A percentile compares a stretch with the other conserved stretches of the same genome.
These are phyloP conservation scores for Phlebiopsis flavidoalba DNA, from an alignment of 768 basidiomycete species.

Conservation along the genomic window DNA sequence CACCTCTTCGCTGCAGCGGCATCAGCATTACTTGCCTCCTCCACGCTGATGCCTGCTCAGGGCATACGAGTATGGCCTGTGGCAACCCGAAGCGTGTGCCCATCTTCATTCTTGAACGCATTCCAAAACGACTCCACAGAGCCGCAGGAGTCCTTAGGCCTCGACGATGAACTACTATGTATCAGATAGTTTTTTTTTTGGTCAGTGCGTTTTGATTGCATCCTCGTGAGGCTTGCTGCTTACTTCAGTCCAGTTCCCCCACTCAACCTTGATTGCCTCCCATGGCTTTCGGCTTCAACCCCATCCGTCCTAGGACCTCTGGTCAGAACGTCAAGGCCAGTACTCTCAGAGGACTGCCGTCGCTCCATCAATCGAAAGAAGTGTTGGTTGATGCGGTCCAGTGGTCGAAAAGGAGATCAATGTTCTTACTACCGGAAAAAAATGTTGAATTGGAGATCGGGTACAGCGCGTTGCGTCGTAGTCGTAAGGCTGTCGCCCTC, in stretches of 20 bases:
- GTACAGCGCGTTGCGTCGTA: constrained; percentile 3
- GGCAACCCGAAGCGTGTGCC: constrained; percentile 8
- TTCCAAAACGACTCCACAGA: constrained; percentile 13
- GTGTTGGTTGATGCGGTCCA: constrained; percentile 15
- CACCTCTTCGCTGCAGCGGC: constrained; percentile 8
- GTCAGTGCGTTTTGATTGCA: too few relatives aligned
- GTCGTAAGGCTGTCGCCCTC: neutral
- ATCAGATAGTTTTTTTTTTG: too few relatives aligned
- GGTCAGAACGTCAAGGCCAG: constrained; percentile 15
- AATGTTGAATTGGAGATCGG: constrained; percentile 6
- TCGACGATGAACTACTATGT: constrained; percentile 12
- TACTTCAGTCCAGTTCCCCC: constrained; percentile 13
- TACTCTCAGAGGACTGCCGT: constrained; percentile 14
- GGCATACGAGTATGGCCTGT: constrained; percentile 9
- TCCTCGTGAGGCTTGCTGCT: too few relatives aligned
- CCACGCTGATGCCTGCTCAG: neutral
- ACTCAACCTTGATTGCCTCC: constrained; percentile 11
- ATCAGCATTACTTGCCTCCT: neutral
- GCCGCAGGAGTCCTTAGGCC: constrained; percentile 3
- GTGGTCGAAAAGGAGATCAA: constrained; percentile 12
- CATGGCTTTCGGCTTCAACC: constrained; percentile 3
- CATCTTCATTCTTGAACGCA: constrained; percentile 7
- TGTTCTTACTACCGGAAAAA: constrained; percentile 10
- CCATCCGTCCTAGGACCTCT: neutral
- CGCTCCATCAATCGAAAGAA: constrained; percentile 11